phyloP scores from a whole-genome alignment of 1,284 basidiomycete species.

The Phlebopus sp. region DNA sequence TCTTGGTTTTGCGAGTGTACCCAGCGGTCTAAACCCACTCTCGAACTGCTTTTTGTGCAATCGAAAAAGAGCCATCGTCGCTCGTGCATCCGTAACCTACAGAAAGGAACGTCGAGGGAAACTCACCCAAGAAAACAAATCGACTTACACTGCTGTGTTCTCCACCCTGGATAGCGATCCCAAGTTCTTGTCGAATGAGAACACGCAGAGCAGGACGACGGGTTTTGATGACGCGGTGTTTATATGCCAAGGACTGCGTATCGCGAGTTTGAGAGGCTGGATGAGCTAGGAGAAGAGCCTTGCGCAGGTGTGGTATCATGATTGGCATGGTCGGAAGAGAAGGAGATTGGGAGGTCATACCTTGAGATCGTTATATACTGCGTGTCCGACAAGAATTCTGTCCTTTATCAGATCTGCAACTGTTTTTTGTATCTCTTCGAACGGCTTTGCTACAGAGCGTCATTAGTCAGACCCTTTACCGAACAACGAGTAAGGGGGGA shows the following conservation, averaged over 20 bases:
- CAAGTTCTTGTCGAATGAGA: slow-evolving; percentile 81
- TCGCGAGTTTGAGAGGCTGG: slow-evolving; percentile 79
- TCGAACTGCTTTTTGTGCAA: slow-evolving; percentile 90
- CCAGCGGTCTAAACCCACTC: slow-evolving; percentile 36
- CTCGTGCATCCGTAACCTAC: slow-evolving; percentile 89
- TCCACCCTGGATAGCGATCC: slow-evolving; percentile 81
- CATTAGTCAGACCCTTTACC: neutral
- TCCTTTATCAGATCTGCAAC: slow-evolving; percentile 82
- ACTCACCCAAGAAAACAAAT: neutral
- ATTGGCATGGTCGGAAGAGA: neutral
- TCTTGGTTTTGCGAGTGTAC: neutral
- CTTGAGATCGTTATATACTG: slow-evolving; percentile 89
- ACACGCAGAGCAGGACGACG: slow-evolving; percentile 77
- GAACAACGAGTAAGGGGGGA: neutral
- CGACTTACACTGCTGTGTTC: slow-evolving; percentile 80
- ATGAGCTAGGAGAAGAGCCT: slow-evolving; percentile 91
- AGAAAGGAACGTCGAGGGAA: slow-evolving; percentile 5
- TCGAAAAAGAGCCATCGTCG: slow-evolving; percentile 94
- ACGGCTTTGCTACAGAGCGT: slow-evolving; percentile 61
- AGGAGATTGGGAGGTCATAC: slow-evolving; percentile 36
- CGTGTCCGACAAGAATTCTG: slow-evolving; percentile 90
- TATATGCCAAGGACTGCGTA: slow-evolving; percentile 70
- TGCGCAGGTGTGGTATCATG: neutral
- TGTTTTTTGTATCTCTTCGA: slow-evolving; percentile 76
- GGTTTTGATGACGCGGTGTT: slow-evolving; percentile 56